Evolutionary conservation across 495 filamentous ascomycete species (phyloP).

Genomic region (Hypoxylon crocopeplum): DNA sequence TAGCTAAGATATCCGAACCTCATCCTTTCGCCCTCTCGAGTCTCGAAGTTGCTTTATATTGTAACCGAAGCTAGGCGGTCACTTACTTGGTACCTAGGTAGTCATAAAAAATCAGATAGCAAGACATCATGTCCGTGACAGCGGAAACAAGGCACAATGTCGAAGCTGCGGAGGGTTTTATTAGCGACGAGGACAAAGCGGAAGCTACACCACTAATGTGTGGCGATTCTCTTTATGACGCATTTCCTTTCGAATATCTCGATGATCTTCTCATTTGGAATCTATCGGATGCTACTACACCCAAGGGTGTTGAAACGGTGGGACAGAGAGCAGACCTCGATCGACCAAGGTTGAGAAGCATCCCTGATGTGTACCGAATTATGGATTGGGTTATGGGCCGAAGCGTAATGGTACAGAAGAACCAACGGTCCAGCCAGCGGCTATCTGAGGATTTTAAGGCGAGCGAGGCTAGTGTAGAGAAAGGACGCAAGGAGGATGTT

Average conservation of each 20-base stretch:
- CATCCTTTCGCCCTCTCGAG: no score
- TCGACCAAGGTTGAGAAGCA: not conserved
- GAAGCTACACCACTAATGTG: not conserved
- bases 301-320: not conserved
- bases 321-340: not conserved
- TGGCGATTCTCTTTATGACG: constrained; percentile 18
- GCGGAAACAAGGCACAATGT: not conserved
- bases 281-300: not conserved
- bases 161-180: not conserved
- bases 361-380: constrained; percentile 8
- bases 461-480: not conserved
- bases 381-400: constrained; percentile 29
- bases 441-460: not conserved
- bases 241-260: constrained; percentile 17
- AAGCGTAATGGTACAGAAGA: not conserved
- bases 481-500: not conserved
- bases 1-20: no score
- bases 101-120: no score
- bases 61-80: no score
- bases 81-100: no score
- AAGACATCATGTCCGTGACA: not conserved
- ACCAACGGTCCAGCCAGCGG: not conserved
- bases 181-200: constrained; percentile 19
- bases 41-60: no score
- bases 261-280: not conserved